These are phyloP conservation scores for Opeltia flavorubescens DNA, from an alignment of 495 filamentous ascomycete genomes.

Conservation along the genomic window DNA sequence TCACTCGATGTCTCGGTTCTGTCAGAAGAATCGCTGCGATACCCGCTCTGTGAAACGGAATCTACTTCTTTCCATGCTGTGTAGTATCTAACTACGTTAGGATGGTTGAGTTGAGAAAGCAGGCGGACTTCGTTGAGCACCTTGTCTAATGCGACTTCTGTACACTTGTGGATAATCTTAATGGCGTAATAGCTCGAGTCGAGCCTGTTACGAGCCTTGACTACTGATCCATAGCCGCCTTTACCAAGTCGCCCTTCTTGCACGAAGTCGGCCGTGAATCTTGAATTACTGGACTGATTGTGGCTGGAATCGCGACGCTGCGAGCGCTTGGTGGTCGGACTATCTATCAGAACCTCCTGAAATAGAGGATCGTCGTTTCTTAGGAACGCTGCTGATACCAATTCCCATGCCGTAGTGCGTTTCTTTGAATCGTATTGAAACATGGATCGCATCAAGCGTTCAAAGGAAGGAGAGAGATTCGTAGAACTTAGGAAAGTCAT, in stretches of 20 bases:
- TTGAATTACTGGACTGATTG: slow-evolving; percentile 35
- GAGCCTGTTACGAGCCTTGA: slow-evolving; percentile 85
- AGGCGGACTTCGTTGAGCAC: slow-evolving; percentile 86
- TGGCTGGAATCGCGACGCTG: slow-evolving; percentile 33
- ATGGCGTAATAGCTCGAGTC: slow-evolving; percentile 89
- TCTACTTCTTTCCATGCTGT: slow-evolving; percentile 88
- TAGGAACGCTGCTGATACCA: slow-evolving; percentile 79
- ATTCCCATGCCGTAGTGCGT: slow-evolving; percentile 75
- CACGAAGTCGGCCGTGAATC: slow-evolving; percentile 78
- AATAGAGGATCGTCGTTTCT: slow-evolving; percentile 38
- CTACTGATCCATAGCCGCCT: slow-evolving; percentile 94
- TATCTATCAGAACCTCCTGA: slow-evolving; percentile 9
- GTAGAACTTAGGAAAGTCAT: slow-evolving; percentile 45
- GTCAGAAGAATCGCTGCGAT: slow-evolving; percentile 38
- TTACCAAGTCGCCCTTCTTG: slow-evolving; percentile 81
- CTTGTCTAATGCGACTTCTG: slow-evolving; percentile 63
- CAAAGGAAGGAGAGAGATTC: slow-evolving; percentile 57
- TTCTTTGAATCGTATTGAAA: slow-evolving; percentile 75
- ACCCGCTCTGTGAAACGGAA: slow-evolving; percentile 14
- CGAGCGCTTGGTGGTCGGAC: slow-evolving; percentile 13
- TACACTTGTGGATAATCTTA: slow-evolving; percentile 84
- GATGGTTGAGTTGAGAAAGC: slow-evolving; percentile 83
- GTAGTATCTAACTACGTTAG: slow-evolving; percentile 90
- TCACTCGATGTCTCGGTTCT: slow-evolving; percentile 36
- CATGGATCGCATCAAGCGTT: slow-evolving; percentile 66